Percentiles rank a stretch among this genome's conserved stretches.
These are phyloP conservation scores for Cardamine chenopodiifolia DNA, from an alignment of 345 rosid species.

Conservation along the genomic window DNA sequence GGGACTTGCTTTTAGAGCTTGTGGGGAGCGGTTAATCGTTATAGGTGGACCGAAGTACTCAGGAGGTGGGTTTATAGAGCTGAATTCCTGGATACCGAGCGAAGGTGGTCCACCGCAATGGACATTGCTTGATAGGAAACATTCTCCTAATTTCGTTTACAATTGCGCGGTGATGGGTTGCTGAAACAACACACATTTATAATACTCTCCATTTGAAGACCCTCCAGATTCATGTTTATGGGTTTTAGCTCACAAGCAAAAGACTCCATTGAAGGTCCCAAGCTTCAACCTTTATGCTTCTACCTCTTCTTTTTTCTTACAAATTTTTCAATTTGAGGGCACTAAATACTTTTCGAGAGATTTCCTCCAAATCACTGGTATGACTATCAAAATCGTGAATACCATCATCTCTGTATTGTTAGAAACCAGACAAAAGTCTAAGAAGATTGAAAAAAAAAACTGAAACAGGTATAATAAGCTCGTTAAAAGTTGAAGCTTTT, in stretches of 20 bases:
- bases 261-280: constrained; percentile 38
- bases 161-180: constrained; percentile 98
- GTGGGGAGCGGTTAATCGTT: constrained; percentile 81
- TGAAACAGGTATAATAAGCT: constrained; percentile 41
- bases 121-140: constrained; percentile 76
- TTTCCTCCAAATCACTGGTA: too few relatives aligned
- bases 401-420: constrained; percentile 40
- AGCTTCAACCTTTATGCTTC: constrained; percentile 30
- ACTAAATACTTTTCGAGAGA: too few relatives aligned
- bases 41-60: constrained; percentile 82
- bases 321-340: constrained; percentile 30
- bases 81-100: constrained; percentile 83
- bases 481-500: constrained; percentile 35
- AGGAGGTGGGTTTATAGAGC: constrained; percentile 81
- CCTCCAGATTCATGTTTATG: constrained; percentile 36
- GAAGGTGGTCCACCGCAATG: constrained; percentile 80
- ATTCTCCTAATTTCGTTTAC: constrained; percentile 82
- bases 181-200: constrained; percentile 44
- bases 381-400: too few relatives aligned
- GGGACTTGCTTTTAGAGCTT: constrained; percentile 96
- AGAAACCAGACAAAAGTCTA: constrained; percentile 34
- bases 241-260: constrained; percentile 32
- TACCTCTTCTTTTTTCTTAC: constrained; percentile 34
- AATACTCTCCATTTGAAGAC: constrained; percentile 31
- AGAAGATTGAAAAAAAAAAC: constrained; percentile 13